Evolutionary conservation across 768 basidiomycete genomes (phyloP).

Genomic region (Mycena amicta): DNA sequence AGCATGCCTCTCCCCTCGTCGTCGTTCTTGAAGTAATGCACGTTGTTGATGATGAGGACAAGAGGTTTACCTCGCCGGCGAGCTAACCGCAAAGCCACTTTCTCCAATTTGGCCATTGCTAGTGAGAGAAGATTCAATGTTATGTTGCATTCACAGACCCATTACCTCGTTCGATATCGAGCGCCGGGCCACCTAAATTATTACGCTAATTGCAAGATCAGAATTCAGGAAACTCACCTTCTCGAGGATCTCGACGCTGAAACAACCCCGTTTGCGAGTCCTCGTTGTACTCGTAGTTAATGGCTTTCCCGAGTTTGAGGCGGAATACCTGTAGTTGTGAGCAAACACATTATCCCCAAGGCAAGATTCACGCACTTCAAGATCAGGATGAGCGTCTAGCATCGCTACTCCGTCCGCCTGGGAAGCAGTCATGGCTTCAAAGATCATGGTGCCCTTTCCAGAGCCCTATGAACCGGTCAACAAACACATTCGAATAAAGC

Average conservation of each 20-base stretch:
- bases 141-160: neutral
- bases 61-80: slow-evolving; percentile 63
- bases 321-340: slow-evolving; percentile 47
- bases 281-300: slow-evolving; percentile 87
- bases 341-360: neutral
- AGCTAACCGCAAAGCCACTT: slow-evolving; percentile 74
- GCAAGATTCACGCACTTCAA: no score
- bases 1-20: slow-evolving; percentile 77
- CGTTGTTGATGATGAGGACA: slow-evolving; percentile 81
- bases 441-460: slow-evolving; percentile 82
- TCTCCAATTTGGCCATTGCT: slow-evolving; percentile 84
- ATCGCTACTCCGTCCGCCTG: slow-evolving; percentile 72
- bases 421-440: slow-evolving; percentile 77
- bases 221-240: no score
- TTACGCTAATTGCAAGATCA: no score
- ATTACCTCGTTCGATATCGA: slow-evolving; percentile 81
- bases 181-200: slow-evolving; percentile 73
- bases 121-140: neutral
- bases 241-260: slow-evolving; percentile 80
- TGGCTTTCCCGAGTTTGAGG: slow-evolving; percentile 79
- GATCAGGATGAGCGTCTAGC: slow-evolving; percentile 83
- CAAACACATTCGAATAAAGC: slow-evolving; percentile 5
- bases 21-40: slow-evolving; percentile 74
- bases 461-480: slow-evolving; percentile 51
- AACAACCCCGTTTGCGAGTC: slow-evolving; percentile 81